Evolutionary conservation across 1,284 basidiomycete genomes (phyloP).

Genomic region (Puccinia coronata): DNA sequence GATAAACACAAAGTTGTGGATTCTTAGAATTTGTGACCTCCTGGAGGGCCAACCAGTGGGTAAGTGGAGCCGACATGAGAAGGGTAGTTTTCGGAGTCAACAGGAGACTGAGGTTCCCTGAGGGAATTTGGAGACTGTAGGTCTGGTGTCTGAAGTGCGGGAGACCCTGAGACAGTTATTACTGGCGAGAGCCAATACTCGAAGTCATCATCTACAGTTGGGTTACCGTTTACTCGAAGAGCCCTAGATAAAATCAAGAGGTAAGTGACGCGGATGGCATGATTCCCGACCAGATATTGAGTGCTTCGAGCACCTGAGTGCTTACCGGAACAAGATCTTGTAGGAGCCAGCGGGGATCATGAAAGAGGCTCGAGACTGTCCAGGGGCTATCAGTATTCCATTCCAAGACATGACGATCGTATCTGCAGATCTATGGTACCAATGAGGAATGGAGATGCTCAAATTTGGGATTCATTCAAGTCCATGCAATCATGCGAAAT

Average conservation of each 20-base stretch:
- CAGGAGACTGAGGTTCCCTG: background rate
- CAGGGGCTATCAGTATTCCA: background rate
- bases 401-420: conserved; percentile 12
- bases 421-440: background rate
- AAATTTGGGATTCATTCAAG: background rate
- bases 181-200: conserved; percentile 42
- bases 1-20: no score
- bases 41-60: background rate
- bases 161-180: conserved; percentile 1
- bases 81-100: background rate
- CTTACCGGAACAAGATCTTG: conserved; percentile 47
- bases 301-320: background rate
- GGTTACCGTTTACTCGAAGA: conserved; percentile 33
- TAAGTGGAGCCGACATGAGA: background rate
- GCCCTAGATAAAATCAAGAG: conserved; percentile 2
- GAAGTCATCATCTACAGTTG: conserved; percentile 17
- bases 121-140: background rate
- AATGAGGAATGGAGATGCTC: background rate
- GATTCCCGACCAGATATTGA: background rate
- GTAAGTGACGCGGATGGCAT: background rate
- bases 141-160: background rate
- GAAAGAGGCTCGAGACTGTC: background rate
- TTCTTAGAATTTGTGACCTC: no score
- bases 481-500: background rate
- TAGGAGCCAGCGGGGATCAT: conserved; percentile 21